Evolutionary conservation across 2,329 filamentous ascomycete species (phyloP).

Genomic region (Aschersonia sp.): DNA sequence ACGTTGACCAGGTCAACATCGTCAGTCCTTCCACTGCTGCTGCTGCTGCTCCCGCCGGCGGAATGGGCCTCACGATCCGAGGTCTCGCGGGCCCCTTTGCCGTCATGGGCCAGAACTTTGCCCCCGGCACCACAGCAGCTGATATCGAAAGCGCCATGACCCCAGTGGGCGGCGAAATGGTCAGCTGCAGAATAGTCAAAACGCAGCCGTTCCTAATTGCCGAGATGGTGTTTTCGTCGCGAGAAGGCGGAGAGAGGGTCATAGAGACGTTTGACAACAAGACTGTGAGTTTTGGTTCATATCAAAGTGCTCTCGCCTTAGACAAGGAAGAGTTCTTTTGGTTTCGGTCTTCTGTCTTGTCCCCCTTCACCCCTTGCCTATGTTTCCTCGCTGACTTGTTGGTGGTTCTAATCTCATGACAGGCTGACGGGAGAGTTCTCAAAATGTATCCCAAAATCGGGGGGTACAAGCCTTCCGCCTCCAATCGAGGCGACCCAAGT

Average conservation of each 20-base stretch:
- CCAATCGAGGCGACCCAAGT: slow-evolving; percentile 13
- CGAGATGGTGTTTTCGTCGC: slow-evolving; percentile 60
- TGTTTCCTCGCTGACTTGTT: too few relatives aligned
- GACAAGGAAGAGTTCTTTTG: too few relatives aligned
- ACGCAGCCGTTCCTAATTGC: slow-evolving; percentile 58
- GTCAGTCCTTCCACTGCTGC: slow-evolving; percentile 3
- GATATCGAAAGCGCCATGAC: slow-evolving; percentile 74
- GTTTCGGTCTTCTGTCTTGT: background rate
- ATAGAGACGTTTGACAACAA: slow-evolving; percentile 67
- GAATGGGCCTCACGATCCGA: slow-evolving; percentile 49
- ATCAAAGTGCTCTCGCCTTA: too few relatives aligned
- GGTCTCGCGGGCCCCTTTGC: slow-evolving; percentile 60
- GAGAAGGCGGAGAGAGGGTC: slow-evolving; percentile 58
- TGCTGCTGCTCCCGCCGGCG: slow-evolving; percentile 1
- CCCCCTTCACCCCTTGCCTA: background rate
- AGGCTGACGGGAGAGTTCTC: slow-evolving; percentile 62
- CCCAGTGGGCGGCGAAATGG: slow-evolving; percentile 54
- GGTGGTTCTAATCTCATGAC: background rate
- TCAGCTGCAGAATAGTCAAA: slow-evolving; percentile 53
- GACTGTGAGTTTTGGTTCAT: slow-evolving; percentile 33
- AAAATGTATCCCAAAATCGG: slow-evolving; percentile 57
- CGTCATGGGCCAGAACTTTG: slow-evolving; percentile 70
- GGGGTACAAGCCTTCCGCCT: slow-evolving; percentile 16
- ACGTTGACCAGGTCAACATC: slow-evolving; percentile 24
- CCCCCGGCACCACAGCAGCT: slow-evolving; percentile 63